Evolutionary conservation across 2,329 filamentous ascomycete genomes (phyloP).

Genomic region (Verticillium nubilum): DNA sequence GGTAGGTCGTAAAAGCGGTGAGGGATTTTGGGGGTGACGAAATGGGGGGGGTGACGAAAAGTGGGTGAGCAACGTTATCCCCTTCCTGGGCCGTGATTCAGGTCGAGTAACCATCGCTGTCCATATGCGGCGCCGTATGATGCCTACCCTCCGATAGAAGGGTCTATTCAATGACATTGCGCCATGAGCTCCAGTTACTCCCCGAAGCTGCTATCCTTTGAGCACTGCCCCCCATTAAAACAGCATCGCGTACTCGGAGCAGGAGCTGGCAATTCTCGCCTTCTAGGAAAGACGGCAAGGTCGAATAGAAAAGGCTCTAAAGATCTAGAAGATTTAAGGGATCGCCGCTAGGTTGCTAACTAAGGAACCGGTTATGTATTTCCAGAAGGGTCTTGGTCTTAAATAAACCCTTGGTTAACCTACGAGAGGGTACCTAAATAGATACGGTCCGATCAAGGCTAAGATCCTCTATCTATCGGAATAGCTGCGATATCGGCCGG

Average conservation of each 20-base stretch:
- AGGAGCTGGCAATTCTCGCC: constrained; percentile 8
- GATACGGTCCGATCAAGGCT: constrained; percentile 5
- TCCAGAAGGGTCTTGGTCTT: constrained; percentile 4
- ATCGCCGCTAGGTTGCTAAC: constrained; percentile 1
- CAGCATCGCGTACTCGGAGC: not conserved
- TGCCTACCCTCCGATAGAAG: constrained; percentile 26
- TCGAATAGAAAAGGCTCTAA: constrained; percentile 1
- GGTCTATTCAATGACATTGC: constrained; percentile 24
- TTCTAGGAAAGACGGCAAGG: constrained; percentile 3
- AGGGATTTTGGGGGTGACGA: too few relatives aligned
- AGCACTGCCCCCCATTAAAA: constrained; percentile 7
- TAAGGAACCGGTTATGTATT: constrained; percentile 7
- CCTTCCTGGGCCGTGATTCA: constrained; percentile 25
- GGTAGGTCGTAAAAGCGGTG: too few relatives aligned
- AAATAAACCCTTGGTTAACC: constrained; percentile 3
- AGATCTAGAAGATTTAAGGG: constrained; percentile 7
- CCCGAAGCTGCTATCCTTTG: constrained; percentile 13
- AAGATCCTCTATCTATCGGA: constrained; percentile 6
- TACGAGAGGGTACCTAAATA: constrained; percentile 10
- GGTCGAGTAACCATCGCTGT: constrained; percentile 24
- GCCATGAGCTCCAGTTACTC: constrained; percentile 25
- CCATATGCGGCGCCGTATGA: constrained; percentile 25
- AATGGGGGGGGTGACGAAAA: too few relatives aligned
- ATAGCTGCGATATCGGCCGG: constrained; percentile 10
- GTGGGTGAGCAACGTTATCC: too few relatives aligned